Conservation (phyloP, 768 basidiomycete species). For the Paxillus rubicundulus region DNA sequence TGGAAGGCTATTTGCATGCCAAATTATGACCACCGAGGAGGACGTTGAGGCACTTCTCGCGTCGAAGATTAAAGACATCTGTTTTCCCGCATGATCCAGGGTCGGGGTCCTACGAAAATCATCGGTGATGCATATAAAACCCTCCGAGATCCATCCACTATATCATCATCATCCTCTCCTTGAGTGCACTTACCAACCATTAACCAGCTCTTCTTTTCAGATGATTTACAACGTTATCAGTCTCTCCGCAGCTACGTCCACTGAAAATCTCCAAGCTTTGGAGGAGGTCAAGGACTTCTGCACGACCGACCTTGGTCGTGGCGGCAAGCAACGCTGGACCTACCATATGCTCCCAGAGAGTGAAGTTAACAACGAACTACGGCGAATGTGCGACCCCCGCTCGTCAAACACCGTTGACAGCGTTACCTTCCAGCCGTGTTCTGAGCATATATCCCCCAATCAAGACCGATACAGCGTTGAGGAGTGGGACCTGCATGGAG, state of each 20-base stretch:
- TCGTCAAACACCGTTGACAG: slow-evolving; percentile 35
- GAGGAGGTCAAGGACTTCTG: slow-evolving; percentile 53
- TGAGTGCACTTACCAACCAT: not conserved
- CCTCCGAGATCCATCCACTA: slow-evolving; percentile 4
- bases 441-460: slow-evolving; percentile 32
- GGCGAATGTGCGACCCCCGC: slow-evolving; percentile 35
- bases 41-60: slow-evolving; percentile 16
- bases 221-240: slow-evolving; percentile 38
- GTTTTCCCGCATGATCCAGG: slow-evolving; percentile 18
- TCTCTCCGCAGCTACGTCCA: slow-evolving; percentile 43
- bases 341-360: slow-evolving; percentile 47
- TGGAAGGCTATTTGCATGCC: slow-evolving; percentile 14
- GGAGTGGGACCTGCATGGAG: slow-evolving; percentile 40
- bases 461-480: slow-evolving; percentile 44
- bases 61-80: slow-evolving; percentile 7
- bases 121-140: slow-evolving; percentile 21
- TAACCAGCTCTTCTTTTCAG: not conserved
- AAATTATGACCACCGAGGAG: slow-evolving; percentile 26
- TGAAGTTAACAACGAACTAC: slow-evolving; percentile 39
- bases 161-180: slow-evolving; percentile 15
- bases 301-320: slow-evolving; percentile 52
- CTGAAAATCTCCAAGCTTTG: slow-evolving; percentile 48
- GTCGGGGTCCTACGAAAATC: slow-evolving; percentile 8
- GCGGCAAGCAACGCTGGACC: slow-evolving; percentile 51
- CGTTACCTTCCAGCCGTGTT: slow-evolving; percentile 45